Evolutionary conservation across 2,329 filamentous ascomycete genomes (phyloP).

Genomic region (Sordariomycetes sp.): DNA sequence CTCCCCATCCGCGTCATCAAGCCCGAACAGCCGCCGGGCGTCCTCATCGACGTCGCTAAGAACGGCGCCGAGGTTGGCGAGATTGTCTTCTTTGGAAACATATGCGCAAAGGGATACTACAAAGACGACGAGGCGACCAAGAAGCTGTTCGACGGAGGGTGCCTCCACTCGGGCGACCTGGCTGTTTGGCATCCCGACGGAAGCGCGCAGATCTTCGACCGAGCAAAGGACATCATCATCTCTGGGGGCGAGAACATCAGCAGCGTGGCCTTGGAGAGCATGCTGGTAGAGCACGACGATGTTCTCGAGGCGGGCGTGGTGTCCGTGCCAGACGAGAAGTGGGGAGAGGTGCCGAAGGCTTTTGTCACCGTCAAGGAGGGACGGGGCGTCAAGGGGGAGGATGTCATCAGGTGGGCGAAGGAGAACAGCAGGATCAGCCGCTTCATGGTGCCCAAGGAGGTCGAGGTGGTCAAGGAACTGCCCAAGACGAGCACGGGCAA

Average conservation of each 20-base stretch:
- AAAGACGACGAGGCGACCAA: conserved; percentile 79
- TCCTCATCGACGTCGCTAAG: conserved; percentile 34
- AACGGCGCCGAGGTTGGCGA: conserved; percentile 42
- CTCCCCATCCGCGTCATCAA: conserved; percentile 77
- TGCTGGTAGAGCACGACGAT: conserved; percentile 80
- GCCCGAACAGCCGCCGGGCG: conserved; percentile 58
- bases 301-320: conserved; percentile 90
- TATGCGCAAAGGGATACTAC: conserved; percentile 86
- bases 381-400: conserved; percentile 36
- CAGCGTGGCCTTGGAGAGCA: conserved; percentile 81
- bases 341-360: conserved; percentile 94
- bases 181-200: conserved; percentile 92
- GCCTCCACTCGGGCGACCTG: conserved; percentile 80
- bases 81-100: conserved; percentile 81
- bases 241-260: conserved; percentile 97
- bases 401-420: conserved; percentile 81
- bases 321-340: conserved; percentile 77
- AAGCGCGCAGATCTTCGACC: conserved; percentile 82
- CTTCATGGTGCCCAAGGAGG: conserved; percentile 74
- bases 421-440: conserved; percentile 70
- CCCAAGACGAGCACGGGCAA: conserved; percentile 98
- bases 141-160: conserved; percentile 82
- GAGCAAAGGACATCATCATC: conserved; percentile 97
- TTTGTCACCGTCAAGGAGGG: conserved; percentile 74
- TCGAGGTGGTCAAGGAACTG: conserved; percentile 75